These are phyloP conservation scores for Pezicula neosporulosa DNA, from an alignment of 2,329 filamentous ascomycete species.

Conservation along the genomic window DNA sequence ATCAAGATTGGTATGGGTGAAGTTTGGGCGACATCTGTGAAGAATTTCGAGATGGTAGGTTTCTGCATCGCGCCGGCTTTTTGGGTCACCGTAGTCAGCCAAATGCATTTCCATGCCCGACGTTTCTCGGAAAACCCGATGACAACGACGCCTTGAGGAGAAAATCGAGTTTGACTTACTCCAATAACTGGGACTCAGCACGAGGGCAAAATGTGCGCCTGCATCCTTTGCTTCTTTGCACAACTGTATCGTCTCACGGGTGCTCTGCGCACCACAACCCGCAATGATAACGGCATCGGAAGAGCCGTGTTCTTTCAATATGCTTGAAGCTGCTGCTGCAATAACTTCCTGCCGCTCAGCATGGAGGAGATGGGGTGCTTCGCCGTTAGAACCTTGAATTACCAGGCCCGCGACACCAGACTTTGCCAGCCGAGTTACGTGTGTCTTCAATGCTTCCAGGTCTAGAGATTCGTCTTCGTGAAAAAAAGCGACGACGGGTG, in stretches of 20 bases:
- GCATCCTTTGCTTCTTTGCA: constrained; percentile 60
- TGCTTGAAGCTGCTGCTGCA: constrained; percentile 56
- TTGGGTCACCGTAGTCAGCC: background rate
- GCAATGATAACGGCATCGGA: constrained; percentile 59
- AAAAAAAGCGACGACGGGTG: constrained; percentile 63
- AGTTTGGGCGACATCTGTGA: constrained; percentile 46
- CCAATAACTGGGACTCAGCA: constrained; percentile 70
- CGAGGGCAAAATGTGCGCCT: constrained; percentile 64
- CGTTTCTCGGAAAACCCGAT: no score
- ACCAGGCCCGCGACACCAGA: constrained; percentile 65
- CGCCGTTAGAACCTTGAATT: constrained; percentile 70
- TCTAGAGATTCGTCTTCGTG: constrained; percentile 51
- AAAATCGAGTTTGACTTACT: background rate
- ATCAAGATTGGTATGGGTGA: constrained; percentile 58
- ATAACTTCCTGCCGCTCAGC: constrained; percentile 63
- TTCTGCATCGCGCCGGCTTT: constrained; percentile 51
- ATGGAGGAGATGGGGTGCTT: constrained; percentile 66
- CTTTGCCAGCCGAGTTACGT: constrained; percentile 56
- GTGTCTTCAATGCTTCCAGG: constrained; percentile 43
- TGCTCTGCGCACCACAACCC: constrained; percentile 66
- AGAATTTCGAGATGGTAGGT: constrained; percentile 59
- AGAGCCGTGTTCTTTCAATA: constrained; percentile 54
- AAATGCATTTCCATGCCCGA: no score
- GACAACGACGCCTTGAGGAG: no score
- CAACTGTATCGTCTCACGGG: constrained; percentile 62